Evolutionary conservation across 2,329 filamentous ascomycete genomes (phyloP), one percentile per base, ranked within the genome.

Genomic region (Dothistroma pini): DNA sequence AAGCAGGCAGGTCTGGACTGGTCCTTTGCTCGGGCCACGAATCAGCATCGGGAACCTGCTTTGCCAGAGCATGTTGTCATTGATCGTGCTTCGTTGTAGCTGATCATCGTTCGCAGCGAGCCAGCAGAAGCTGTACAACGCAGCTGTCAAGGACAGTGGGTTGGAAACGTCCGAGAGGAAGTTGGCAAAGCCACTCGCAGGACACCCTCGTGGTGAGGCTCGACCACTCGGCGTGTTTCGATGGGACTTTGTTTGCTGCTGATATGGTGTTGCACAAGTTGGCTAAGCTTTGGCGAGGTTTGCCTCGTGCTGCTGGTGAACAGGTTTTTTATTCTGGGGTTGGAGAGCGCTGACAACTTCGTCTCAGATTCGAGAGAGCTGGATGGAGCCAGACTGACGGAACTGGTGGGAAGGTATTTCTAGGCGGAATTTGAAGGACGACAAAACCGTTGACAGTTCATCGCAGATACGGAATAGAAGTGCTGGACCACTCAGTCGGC

Each of bases 111-210:
- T 44, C 41, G 41, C 58, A 50, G 58, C 38, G 50, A 58, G 56
- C 58, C 56, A 63, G 44, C 32, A 44, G 56, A 51, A 21, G 52
- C 31, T 51, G 61, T 57, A 49, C 52, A 29, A 63, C 57, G 52
- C 22, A 54, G 49, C 48, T 60, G 58, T 63, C 61, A 61, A 51
- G 16, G 25, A 44, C 16, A 50, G 12, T 56, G 54, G 41, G 44
- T 32, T 7, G 32, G 29, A 57, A 32, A 19, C 51, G n/a, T 44
- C 41, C 41, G 41, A 44, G 14, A 4, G 8, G 8, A 19, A 44
- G 41, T 44, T 44, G 41, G 41, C 41, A 19, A 44, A 32, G 49
- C 52, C 56, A 49, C 44, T 47, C 53, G 56, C 52, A 53, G 44
- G 29, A 55, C 56, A 63, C 56, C 35, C 32, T 32, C 41, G 3